Evolutionary conservation across 1,284 basidiomycete genomes (phyloP).

Genomic region (Porodaedalea pini): DNA sequence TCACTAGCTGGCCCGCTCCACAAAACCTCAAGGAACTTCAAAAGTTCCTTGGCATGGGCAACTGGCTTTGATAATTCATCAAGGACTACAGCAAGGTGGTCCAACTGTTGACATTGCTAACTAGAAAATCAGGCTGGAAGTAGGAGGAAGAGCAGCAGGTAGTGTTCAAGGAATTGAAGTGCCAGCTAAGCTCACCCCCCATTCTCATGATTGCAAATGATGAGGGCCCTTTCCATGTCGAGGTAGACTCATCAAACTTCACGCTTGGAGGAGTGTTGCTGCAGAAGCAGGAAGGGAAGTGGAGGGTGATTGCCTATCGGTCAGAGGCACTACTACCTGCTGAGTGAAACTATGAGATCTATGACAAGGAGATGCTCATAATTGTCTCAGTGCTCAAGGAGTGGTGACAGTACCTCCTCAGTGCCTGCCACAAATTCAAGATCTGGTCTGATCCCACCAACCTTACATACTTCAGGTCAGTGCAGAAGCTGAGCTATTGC

Average conservation of each 20-base stretch:
- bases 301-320: constrained; percentile 22
- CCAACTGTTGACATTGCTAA: neutral
- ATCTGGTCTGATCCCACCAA: neutral
- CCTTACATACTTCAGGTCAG: neutral
- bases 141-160: neutral
- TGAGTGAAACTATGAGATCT: constrained; percentile 36
- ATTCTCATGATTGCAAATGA: neutral
- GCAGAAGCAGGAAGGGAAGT: neutral
- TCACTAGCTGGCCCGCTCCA: constrained; percentile 26
- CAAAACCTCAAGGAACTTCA: constrained; percentile 21
- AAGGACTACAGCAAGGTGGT: neutral
- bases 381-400: constrained; percentile 21
- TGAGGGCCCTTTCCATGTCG: neutral
- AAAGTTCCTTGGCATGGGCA: constrained; percentile 24
- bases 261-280: neutral
- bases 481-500: neutral
- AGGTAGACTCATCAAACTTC: neutral
- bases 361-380: constrained; percentile 39
- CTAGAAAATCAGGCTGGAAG: neutral
- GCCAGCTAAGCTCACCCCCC: neutral
- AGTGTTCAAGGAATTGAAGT: neutral
- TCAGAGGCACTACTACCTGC: constrained; percentile 27
- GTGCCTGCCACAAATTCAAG: neutral
- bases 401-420: constrained; percentile 8
- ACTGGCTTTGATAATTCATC: constrained; percentile 25